Evolutionary conservation across 768 basidiomycete genomes (phyloP).

Genomic region (Lenzites betulinus): DNA sequence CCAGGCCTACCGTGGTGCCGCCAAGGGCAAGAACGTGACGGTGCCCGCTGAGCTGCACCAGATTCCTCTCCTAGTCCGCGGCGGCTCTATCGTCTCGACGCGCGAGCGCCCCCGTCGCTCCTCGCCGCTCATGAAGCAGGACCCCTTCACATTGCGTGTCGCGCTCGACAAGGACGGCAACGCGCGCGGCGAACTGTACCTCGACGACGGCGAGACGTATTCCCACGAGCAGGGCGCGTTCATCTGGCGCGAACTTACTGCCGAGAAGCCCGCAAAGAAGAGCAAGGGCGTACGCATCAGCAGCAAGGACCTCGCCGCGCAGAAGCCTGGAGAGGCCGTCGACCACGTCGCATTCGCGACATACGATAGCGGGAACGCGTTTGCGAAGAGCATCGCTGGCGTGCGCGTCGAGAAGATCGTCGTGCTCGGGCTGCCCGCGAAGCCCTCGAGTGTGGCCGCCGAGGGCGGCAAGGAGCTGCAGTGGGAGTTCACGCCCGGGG

Average conservation of each 20-base stretch:
- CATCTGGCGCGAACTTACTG: conserved; percentile 78
- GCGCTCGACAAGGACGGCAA: conserved; percentile 61
- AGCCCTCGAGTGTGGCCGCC: conserved; percentile 63
- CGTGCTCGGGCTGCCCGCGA: conserved; percentile 66
- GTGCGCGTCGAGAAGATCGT: conserved; percentile 86
- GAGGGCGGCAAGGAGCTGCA: conserved; percentile 53
- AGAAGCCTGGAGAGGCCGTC: conserved; percentile 48
- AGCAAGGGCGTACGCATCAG: conserved; percentile 46
- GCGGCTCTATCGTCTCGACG: conserved; percentile 87
- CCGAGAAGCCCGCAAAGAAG: conserved; percentile 49
- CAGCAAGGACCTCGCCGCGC: conserved; percentile 56
- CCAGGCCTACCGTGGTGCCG: conserved; percentile 63
- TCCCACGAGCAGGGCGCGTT: conserved; percentile 74
- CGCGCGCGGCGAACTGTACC: conserved; percentile 86
- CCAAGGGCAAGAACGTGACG: conserved; percentile 67
- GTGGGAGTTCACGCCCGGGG: conserved; percentile 70
- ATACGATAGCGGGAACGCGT: conserved; percentile 64
- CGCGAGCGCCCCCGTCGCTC: conserved; percentile 86
- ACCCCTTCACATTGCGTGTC: conserved; percentile 91
- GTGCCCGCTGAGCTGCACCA: conserved; percentile 80
- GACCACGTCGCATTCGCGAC: conserved; percentile 49
- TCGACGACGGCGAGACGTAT: conserved; percentile 92
- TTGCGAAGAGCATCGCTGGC: conserved; percentile 60
- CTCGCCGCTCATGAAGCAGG: conserved; percentile 83
- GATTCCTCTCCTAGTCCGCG: conserved; percentile 85